A percentile compares a stretch with the other conserved stretches of the same genome.
Evolutionary conservation across 1,139 yeast genomes (phyloP).

Genomic region (Blastobotrys petasosporus): DNA sequence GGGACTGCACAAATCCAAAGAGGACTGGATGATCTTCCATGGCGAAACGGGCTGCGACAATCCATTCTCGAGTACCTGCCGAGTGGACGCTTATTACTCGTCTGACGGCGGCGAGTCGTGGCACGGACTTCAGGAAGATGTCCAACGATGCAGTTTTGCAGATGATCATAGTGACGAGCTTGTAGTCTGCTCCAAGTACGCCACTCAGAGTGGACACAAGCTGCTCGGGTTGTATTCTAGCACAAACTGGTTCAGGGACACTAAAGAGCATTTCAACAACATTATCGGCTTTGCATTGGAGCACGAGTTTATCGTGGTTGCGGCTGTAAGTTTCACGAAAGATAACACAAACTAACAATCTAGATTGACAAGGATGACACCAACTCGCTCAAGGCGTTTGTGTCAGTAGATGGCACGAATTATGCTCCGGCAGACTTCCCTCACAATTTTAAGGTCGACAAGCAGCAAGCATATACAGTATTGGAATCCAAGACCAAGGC

Average conservation of each 20-base stretch:
- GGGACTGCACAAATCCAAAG: conserved; percentile 45
- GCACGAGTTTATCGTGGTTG: conserved; percentile 66
- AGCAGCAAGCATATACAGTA: conserved; percentile 78
- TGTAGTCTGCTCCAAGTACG: conserved; percentile 55
- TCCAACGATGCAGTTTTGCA: conserved; percentile 60
- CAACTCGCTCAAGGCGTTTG: conserved; percentile 53
- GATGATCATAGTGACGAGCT: conserved; percentile 46
- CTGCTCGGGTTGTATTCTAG: conserved; percentile 43
- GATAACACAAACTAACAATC: conserved; percentile 2
- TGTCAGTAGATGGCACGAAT: conserved; percentile 72
- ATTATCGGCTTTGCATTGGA: conserved; percentile 63
- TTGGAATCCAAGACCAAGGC: conserved; percentile 71
- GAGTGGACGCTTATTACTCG: conserved; percentile 45
- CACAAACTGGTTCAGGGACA: conserved; percentile 45
- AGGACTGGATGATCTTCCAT: conserved; percentile 61
- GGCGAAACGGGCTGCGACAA: conserved; percentile 56
- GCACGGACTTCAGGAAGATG: conserved; percentile 45
- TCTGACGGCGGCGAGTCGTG: conserved; percentile 58
- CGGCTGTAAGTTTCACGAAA: conserved; percentile 47
- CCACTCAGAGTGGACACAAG: conserved; percentile 27
- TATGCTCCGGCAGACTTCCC: conserved; percentile 85
- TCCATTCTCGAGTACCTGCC: conserved; percentile 43
- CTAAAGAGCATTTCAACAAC: conserved; percentile 40
- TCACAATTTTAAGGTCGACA: conserved; percentile 51
- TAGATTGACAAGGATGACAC: conserved; percentile 31